Percentiles rank a stretch among this genome's conserved stretches.
Evolutionary conservation across 345 rosid genomes (phyloP).

Genomic region (Lepidium sativum): DNA sequence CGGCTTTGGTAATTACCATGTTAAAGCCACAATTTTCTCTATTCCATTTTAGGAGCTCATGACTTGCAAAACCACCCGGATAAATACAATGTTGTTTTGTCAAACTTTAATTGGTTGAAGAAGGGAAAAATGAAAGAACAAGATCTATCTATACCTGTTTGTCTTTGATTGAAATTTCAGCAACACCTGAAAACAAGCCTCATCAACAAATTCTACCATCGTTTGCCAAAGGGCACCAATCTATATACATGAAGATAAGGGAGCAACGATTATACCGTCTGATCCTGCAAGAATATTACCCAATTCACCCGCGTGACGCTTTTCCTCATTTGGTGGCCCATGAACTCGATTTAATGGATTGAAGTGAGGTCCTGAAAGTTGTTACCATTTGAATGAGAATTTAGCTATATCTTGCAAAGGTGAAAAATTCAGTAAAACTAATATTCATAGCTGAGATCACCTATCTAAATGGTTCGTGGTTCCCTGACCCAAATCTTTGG

Average conservation of each 20-base stretch:
- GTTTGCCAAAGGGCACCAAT: not conserved
- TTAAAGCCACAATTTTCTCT: no score
- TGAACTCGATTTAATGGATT: constrained; percentile 80
- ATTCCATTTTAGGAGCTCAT: not conserved
- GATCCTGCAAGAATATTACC: constrained; percentile 76
- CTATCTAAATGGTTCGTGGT: not conserved
- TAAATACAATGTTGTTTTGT: not conserved
- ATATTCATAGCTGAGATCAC: not conserved
- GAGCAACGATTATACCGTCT: constrained; percentile 40
- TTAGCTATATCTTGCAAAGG: not conserved
- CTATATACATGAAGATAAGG: not conserved
- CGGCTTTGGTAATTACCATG: no score
- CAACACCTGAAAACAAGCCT: constrained; percentile 56
- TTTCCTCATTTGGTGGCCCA: constrained; percentile 60
- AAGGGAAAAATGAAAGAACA: not conserved
- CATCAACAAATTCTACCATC: not conserved
- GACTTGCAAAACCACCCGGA: not conserved
- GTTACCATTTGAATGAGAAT: not conserved
- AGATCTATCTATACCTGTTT: constrained; percentile 34
- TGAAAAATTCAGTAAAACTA: not conserved
- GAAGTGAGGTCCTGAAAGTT: constrained; percentile 77
- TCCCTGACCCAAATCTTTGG: not conserved
- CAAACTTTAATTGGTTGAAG: not conserved
- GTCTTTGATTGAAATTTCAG: constrained; percentile 67
- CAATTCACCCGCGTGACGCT: constrained; percentile 94